These are phyloP conservation scores for Alternaria metachromatica DNA, from an alignment of 2,329 filamentous ascomycete genomes.

Conservation along the genomic window DNA sequence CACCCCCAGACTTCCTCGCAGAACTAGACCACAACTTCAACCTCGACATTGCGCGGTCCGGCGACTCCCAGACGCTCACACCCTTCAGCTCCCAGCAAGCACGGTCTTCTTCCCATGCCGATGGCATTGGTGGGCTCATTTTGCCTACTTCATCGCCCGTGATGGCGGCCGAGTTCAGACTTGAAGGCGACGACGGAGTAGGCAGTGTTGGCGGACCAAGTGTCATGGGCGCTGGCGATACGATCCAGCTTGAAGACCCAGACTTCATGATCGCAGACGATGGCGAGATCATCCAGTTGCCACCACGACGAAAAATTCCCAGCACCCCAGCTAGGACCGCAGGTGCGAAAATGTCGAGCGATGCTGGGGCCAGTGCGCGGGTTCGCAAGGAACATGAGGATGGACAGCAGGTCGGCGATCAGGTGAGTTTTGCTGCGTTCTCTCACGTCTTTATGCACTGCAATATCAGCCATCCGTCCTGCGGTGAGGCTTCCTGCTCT, in stretches of 20 bases:
- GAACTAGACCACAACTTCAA: slow-evolving; percentile 50
- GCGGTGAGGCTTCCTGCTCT: background rate
- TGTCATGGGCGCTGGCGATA: slow-evolving; percentile 49
- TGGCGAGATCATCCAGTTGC: slow-evolving; percentile 63
- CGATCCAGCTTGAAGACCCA: slow-evolving; percentile 54
- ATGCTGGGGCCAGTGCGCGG: slow-evolving; percentile 48
- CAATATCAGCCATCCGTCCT: background rate
- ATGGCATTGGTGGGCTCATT: slow-evolving; percentile 44
- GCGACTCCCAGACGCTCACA: slow-evolving; percentile 49
- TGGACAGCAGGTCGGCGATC: slow-evolving; percentile 36
- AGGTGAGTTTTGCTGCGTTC: slow-evolving; percentile 44
- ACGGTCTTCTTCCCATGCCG: slow-evolving; percentile 26
- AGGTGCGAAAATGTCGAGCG: slow-evolving; percentile 26
- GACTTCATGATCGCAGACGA: slow-evolving; percentile 68
- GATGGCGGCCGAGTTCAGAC: slow-evolving; percentile 47
- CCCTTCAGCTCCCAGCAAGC: slow-evolving; percentile 40
- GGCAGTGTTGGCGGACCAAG: slow-evolving; percentile 40
- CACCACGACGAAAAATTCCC: slow-evolving; percentile 11
- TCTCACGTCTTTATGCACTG: slow-evolving; percentile 10
- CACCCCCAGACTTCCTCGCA: slow-evolving; percentile 63
- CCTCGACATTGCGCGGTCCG: slow-evolving; percentile 42
- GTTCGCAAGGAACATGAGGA: slow-evolving; percentile 55
- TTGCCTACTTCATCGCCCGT: slow-evolving; percentile 58
- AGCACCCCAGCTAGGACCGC: slow-evolving; percentile 21
- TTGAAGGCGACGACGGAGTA: slow-evolving; percentile 53